phyloP scores from a whole-genome alignment of 208 protist species.

The Wallacemonas rigidus region DNA sequence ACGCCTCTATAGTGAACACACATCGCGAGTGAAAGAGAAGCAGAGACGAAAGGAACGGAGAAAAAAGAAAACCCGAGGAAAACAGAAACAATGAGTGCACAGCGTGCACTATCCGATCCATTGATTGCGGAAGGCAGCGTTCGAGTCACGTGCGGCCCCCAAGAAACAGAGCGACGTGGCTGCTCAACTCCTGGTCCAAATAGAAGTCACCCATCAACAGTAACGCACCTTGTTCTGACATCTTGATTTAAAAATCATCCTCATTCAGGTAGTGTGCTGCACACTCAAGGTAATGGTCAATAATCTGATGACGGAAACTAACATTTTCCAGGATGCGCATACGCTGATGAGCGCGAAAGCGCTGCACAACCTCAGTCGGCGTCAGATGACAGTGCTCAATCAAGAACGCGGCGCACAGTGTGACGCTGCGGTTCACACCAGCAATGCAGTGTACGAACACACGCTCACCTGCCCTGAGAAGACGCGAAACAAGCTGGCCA shows the following conservation, averaged over 20 bases:
- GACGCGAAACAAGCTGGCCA: slow-evolving; percentile 42
- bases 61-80: neutral
- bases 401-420: slow-evolving; percentile 80
- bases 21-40: neutral
- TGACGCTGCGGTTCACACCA: slow-evolving; percentile 86
- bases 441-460: slow-evolving; percentile 90
- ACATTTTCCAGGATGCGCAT: slow-evolving; percentile 77
- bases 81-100: no score
- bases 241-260: slow-evolving; percentile 7
- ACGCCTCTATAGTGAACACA: slow-evolving; percentile 20
- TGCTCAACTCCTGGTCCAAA: no score
- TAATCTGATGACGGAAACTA: slow-evolving; percentile 79
- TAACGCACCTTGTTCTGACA: neutral
- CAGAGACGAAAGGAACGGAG: neutral
- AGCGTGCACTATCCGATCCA: no score
- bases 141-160: no score
- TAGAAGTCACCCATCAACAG: no score
- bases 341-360: slow-evolving; percentile 60
- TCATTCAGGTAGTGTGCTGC: slow-evolving; percentile 19
- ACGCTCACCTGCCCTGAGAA: slow-evolving; percentile 39
- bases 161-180: no score
- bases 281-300: slow-evolving; percentile 79
- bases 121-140: no score
- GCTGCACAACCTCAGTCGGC: slow-evolving; percentile 53
- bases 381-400: slow-evolving; percentile 58